phyloP scores from a whole-genome alignment of 768 basidiomycete species.

The Lactarius quietus region DNA sequence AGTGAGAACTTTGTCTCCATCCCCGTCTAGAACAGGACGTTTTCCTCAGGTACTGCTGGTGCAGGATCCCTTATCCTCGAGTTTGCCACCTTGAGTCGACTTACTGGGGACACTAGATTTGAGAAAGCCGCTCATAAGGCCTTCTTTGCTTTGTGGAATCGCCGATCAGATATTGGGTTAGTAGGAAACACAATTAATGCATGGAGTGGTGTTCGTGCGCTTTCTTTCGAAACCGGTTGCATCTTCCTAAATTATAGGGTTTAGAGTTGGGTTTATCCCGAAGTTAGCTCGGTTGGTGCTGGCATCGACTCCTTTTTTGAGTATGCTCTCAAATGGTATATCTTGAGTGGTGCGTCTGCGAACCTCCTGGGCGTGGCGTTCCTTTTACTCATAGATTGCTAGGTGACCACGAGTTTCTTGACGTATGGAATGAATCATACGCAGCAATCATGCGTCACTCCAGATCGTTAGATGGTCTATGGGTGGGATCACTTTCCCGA shows the following conservation, averaged over 20 bases:
- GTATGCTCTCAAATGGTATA: constrained; percentile 90
- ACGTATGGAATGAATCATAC: constrained; percentile 39
- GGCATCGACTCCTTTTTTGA: constrained; percentile 97
- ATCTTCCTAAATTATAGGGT: neutral
- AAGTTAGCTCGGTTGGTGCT: constrained; percentile 81
- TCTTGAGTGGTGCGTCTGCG: constrained; percentile 62
- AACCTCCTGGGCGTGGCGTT: neutral
- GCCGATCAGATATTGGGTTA: constrained; percentile 76
- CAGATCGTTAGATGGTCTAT: constrained; percentile 80
- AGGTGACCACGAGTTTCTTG: constrained; percentile 39
- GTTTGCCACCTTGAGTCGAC: constrained; percentile 86
- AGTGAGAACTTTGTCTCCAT: neutral
- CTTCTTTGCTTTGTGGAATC: constrained; percentile 92
- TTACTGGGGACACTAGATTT: constrained; percentile 87
- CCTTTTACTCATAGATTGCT: constrained; percentile 1
- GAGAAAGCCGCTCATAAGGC: constrained; percentile 88
- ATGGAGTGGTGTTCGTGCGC: constrained; percentile 63
- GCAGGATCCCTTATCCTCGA: constrained; percentile 92
- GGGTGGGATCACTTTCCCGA: constrained; percentile 48
- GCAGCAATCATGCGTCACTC: constrained; percentile 68
- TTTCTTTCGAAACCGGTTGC: neutral
- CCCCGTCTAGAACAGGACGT: constrained; percentile 1
- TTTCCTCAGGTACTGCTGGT: constrained; percentile 72
- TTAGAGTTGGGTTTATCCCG: constrained; percentile 73
- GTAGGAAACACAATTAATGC: constrained; percentile 88